A percentile compares a stretch with the other conserved stretches of the same genome.
Conservation (phyloP, 345 rosid genomes). For the Hibiscus mutabilis region DNA sequence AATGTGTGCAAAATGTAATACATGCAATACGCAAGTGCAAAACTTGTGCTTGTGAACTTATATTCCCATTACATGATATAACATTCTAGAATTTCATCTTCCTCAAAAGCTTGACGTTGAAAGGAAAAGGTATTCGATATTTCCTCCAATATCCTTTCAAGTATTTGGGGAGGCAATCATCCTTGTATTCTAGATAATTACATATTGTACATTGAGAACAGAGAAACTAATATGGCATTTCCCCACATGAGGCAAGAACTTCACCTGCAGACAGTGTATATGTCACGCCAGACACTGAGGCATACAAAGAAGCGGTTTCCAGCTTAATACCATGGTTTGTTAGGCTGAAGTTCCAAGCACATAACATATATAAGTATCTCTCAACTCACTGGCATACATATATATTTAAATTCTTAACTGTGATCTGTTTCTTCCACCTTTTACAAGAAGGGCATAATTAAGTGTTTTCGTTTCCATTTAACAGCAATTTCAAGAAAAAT, state of each 20-base stretch:
- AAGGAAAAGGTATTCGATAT: too few relatives aligned
- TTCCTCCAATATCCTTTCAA: too few relatives aligned
- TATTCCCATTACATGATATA: background rate
- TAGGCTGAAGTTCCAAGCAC: too few relatives aligned
- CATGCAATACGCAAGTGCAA: background rate
- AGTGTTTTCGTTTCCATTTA: too few relatives aligned
- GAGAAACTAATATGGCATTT: background rate
- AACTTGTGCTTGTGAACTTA: background rate
- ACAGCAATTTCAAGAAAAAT: background rate
- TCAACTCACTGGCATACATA: too few relatives aligned
- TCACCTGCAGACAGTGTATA: background rate
- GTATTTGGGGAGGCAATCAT: background rate
- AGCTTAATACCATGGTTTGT: too few relatives aligned
- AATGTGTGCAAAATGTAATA: too few relatives aligned
- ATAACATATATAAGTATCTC: background rate
- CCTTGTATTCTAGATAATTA: background rate
- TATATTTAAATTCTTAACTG: too few relatives aligned
- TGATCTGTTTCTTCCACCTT: too few relatives aligned
- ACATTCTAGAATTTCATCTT: background rate
- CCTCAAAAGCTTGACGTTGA: background rate
- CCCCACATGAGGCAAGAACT: background rate
- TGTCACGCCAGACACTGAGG: too few relatives aligned
- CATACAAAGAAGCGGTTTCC: too few relatives aligned
- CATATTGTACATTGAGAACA: background rate
- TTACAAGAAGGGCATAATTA: too few relatives aligned